A percentile compares a stretch with the other conserved stretches of the same genome.
phyloP scores from a whole-genome alignment of 805 yeast genomes.

The Komagataella phaffii region DNA sequence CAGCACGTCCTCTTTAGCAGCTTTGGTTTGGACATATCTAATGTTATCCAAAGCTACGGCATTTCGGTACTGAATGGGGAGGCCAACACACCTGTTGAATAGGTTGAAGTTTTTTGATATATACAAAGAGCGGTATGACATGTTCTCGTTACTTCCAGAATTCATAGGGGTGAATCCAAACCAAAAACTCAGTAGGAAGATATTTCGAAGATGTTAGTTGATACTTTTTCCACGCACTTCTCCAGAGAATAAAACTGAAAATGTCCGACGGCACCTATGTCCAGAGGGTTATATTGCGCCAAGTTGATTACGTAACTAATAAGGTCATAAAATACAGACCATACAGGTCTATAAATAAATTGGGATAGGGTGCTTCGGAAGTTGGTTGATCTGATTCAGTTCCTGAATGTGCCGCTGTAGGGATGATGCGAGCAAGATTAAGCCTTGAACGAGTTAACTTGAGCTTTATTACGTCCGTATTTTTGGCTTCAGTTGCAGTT shows the following conservation, averaged over 20 bases:
- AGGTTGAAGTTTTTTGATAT: background rate
- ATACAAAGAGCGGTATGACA: background rate
- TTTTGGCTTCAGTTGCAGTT: background rate
- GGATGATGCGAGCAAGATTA: background rate
- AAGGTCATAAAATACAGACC: background rate
- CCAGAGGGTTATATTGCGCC: background rate
- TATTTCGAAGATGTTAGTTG: background rate
- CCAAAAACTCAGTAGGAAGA: background rate
- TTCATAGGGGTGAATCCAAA: background rate
- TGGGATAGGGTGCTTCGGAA: background rate
- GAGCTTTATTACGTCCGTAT: background rate
- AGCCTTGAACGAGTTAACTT: background rate
- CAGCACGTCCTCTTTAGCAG: conserved; percentile 16
- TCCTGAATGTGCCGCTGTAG: background rate
- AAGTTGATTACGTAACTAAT: background rate
- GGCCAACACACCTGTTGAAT: background rate
- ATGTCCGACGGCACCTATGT: background rate
- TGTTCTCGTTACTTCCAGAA: background rate
- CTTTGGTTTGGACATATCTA: conserved; percentile 8
- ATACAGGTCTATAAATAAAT: too few relatives aligned
- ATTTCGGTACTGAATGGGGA: background rate
- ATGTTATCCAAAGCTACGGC: background rate
- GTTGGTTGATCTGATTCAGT: background rate
- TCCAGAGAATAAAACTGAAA: background rate
- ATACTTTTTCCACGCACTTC: background rate